phyloP scores from a whole-genome alignment of 257 asterid species.

The Ophiorrhiza pumila region DNA sequence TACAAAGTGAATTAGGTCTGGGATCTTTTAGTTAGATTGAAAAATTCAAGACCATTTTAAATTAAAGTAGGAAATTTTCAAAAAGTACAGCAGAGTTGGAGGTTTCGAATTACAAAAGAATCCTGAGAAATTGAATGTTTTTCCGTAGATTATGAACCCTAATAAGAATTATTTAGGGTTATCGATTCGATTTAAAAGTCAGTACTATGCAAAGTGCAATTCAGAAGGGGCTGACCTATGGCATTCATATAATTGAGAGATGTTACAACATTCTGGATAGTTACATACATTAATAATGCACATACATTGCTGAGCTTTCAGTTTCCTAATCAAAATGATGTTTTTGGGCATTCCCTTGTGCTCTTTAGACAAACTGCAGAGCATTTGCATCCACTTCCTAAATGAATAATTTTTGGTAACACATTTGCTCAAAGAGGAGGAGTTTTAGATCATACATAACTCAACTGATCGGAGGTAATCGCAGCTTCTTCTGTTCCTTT shows the following conservation, averaged over 20 bases:
- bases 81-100: too few relatives aligned
- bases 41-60: too few relatives aligned
- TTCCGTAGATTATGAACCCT: too few relatives aligned
- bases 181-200: too few relatives aligned
- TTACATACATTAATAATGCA: not conserved
- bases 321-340: conserved; percentile 5
- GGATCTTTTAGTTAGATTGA: too few relatives aligned
- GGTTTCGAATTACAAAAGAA: too few relatives aligned
- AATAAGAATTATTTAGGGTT: too few relatives aligned
- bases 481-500: conserved; percentile 25
- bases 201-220: not conserved
- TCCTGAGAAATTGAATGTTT: too few relatives aligned
- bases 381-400: not conserved
- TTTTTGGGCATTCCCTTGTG: not conserved
- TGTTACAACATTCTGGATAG: not conserved
- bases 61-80: too few relatives aligned
- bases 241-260: not conserved
- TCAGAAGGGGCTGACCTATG: not conserved
- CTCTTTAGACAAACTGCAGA: not conserved
- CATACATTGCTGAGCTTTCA: conserved; percentile 3
- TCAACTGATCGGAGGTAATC: conserved; percentile 46
- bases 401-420: not conserved
- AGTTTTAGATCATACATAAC: conserved; percentile 37
- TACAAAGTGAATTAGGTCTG: too few relatives aligned
- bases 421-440: not conserved